Evolutionary conservation across 2,329 filamentous ascomycete genomes (phyloP), one percentile per base, ranked within the genome.

Genomic region (Talaromyces atroroseus): DNA sequence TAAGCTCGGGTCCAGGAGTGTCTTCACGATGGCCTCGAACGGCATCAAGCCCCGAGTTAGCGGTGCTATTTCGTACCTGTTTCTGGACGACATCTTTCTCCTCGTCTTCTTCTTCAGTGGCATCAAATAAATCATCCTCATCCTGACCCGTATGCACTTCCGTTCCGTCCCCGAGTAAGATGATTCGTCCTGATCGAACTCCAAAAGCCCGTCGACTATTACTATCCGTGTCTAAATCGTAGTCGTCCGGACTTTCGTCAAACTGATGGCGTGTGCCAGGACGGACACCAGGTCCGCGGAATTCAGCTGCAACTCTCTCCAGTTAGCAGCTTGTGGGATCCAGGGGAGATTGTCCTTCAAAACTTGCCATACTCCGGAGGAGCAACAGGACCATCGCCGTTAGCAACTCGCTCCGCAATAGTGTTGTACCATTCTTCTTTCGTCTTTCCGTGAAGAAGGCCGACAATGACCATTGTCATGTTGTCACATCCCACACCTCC

Each of bases 351-450:
- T 70, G 74, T 36, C 75, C 76, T 72, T 71, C 72, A 78, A n/a
- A 78, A 84, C 90, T 87, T 92, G 92, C 94, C 94, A 81, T 97
- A 99, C 86, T 99, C 94, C 70, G 92, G 94, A 76, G 94, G 94
- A 74, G 94, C 94, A 80, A 92, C 97, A 73, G 94, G 94, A 68
- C 94, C 94, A 76, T 99, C 94, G 76, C 92, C 94, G 72, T 92
- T 92, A 66, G 92, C 90, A 74, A 99, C 94, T 71, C 94, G 85
- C 78, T 88, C 90, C 68, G 88, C 90, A 73, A 99, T 88, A 78
- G 92, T 87, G 69, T 96, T 90, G 74, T 99, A 99, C 94, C 94
- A 99, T 78, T 96, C 88, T 70, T 96, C 92, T 82, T 95, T 95
- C 66, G 86, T 89, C 81, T 89, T 91, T 73, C 92, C 94, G 68